Evolutionary conservation across 2,329 filamentous ascomycete genomes (phyloP), one percentile per base, ranked within the genome.

Genomic region (Graphilbum sp.): DNA sequence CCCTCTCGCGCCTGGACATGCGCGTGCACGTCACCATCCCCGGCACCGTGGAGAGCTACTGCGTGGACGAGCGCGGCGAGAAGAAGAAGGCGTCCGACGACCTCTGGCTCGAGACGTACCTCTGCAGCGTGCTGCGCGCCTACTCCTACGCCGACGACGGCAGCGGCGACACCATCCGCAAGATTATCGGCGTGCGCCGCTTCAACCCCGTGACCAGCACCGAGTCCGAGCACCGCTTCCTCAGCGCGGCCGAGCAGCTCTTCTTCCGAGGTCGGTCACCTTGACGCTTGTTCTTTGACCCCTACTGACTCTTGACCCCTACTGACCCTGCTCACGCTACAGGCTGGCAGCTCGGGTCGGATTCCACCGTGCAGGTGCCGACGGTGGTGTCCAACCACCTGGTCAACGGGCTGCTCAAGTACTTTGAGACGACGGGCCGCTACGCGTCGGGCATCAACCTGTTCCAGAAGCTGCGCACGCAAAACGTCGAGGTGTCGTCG

Each of bases 121-220:
- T 98, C 3, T 98, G 90, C 63, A 92, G 82, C 45, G 86, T 98
- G 8, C 63, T 98, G 45, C 73, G 90, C 50, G 87, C 90, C 43
- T 98, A 96, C 58, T 88, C 85, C 1, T 98, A 98, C 54, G 90
- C 90, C 36, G 88, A 98, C 54, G 82, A 95, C 56, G 88, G 88
- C 33, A 90, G 82, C 39, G 88, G 88, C 39, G 88, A 95, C 50
- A 82, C 82, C 1, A 94, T 96, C 54, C 82, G 90, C 58, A 93
- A 90, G 62, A 95, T 98, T 43, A 83, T 96, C 54, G 90, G 88
- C n/a, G 86, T 96, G 36, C 73, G 90, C 49, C 75, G 90, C 45
- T 96, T 98, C 68, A 98, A 98, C 54, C 90, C 90, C 1, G 84
- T 98, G 43, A 95, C 86, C 35, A 96, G 83, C 57, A 96, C 90